Evolutionary conservation across 164 flowering plant genomes (phyloP), one percentile per base, ranked within the genome.

Genomic region (Piper betle): DNA sequence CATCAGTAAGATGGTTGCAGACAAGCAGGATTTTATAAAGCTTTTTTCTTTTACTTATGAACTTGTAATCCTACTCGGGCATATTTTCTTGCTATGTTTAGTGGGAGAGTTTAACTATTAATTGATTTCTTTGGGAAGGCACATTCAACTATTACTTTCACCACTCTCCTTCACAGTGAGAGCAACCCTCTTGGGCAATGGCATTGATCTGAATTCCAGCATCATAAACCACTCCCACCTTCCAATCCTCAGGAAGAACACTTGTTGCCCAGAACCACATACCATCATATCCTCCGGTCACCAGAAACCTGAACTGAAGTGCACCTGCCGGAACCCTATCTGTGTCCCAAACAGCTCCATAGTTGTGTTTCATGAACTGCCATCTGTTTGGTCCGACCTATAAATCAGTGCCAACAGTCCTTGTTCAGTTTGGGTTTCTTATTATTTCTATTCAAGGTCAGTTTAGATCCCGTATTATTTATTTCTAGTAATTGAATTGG

Each of bases 271-370:
- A 85, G 9, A 84, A 48, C 73, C 70, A 70, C 25, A 79, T 81
- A 17, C 95, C 88, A 52, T 87, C 91, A 54, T 64, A 88, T 20
- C 98, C 98, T 0, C 75, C 63, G 0, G 87, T 84, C 48, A 84
- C 86, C 40, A 86, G 75, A 4, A 87, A 67, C 54, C 96, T 72
- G 60, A 89, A 80, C 64, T 82, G 91, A 71, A 92, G 41, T 0
- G 84, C 66, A 33, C 90, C 96, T 0, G 48, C 53, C 1, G 96
- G 96, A 5, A 80, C 94, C n/a, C 80, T 60, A 53, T 77, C 77
- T 4, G 91, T 87, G 61, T 79, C 82, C 96, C 96, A 89, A 0
- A 89, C 77, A 0, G 94, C 91, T 15, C 96, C 96, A 37, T 75
- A 39, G 7, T 73, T 86, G 53, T 90, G 59, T 58, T 68, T 77